A percentile compares a stretch with the other conserved stretches of the same genome.
phyloP scores from a whole-genome alignment of 164 flowering plant genomes.

The Houttuynia cordata region DNA sequence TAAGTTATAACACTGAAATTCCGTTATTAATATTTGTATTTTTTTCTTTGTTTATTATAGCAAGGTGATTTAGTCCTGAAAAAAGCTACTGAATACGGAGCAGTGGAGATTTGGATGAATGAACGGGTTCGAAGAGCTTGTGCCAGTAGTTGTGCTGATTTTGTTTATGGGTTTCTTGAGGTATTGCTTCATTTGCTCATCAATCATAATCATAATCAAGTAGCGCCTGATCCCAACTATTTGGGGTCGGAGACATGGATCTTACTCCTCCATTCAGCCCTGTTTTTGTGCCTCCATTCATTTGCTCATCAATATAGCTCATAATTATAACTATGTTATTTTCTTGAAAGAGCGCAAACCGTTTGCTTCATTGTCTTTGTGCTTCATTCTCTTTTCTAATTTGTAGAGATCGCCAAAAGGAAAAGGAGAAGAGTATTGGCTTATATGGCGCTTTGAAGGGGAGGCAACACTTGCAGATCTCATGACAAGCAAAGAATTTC shows the following conservation, averaged over 20 bases:
- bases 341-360: background rate
- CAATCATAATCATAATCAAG: too few species aligned
- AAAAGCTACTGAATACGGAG: slow-evolving; percentile 96
- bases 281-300: too few species aligned
- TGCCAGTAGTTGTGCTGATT: slow-evolving; percentile 91
- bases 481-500: slow-evolving; percentile 83
- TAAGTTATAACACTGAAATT: too few species aligned
- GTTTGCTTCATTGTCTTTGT: background rate
- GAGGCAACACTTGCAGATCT: slow-evolving; percentile 80
- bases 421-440: slow-evolving; percentile 82
- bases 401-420: slow-evolving; percentile 62
- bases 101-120: slow-evolving; percentile 99
- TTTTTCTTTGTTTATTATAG: slow-evolving; percentile 16
- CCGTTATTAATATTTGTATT: too few species aligned
- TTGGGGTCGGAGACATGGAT: too few species aligned
- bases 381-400: background rate
- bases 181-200: slow-evolving; percentile 28
- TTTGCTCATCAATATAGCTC: slow-evolving; percentile 7
- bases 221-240: too few species aligned
- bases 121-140: slow-evolving; percentile 96
- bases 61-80: slow-evolving; percentile 81
- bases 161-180: slow-evolving; percentile 89
- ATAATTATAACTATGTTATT: slow-evolving; percentile 9
- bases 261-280: too few species aligned
- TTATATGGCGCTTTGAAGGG: slow-evolving; percentile 91